Conservation (phyloP, 805 yeast genomes). For the Lachancea meyersii region DNA sequence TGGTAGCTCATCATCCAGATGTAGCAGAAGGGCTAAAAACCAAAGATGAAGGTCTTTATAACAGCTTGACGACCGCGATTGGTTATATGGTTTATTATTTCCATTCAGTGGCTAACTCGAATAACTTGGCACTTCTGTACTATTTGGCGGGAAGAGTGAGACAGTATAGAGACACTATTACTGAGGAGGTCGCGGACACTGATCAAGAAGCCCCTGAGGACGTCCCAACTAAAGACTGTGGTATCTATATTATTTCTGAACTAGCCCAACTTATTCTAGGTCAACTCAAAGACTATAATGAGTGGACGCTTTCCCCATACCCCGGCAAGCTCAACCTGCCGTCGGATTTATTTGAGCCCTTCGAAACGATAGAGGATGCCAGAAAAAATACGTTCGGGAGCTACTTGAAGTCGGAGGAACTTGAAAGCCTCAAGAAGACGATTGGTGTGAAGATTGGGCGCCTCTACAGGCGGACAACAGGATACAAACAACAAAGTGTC, state of each 20-base stretch:
- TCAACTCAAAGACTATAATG: conserved; percentile 47
- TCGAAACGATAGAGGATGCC: conserved; percentile 51
- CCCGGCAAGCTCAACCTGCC: conserved; percentile 73
- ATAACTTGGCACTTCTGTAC: conserved; percentile 65
- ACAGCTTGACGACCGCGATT: conserved; percentile 48
- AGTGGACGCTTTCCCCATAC: conserved; percentile 73
- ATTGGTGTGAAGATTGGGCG: conserved; percentile 32
- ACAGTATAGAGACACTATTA: conserved; percentile 59
- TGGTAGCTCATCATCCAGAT: conserved; percentile 61
- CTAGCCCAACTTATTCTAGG: conserved; percentile 61
- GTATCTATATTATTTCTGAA: conserved; percentile 65
- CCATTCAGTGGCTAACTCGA: conserved; percentile 52
- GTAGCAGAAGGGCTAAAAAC: conserved; percentile 46
- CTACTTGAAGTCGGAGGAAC: conserved; percentile 46
- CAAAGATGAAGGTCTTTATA: conserved; percentile 28
- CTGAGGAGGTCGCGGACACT: conserved; percentile 28
- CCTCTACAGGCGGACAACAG: conserved; percentile 26
- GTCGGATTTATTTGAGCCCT: conserved; percentile 61
- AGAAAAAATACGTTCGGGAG: conserved; percentile 48
- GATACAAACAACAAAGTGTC: conserved; percentile 28
- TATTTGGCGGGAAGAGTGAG: conserved; percentile 74
- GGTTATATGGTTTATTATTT: conserved; percentile 57
- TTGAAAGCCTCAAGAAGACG: conserved; percentile 33
- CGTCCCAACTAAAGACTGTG: conserved; percentile 26
- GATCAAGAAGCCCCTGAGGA: conserved; percentile 13